These are phyloP conservation scores for Venturia oleaginea DNA, from an alignment of 2,329 filamentous ascomycete genomes.

Conservation along the genomic window DNA sequence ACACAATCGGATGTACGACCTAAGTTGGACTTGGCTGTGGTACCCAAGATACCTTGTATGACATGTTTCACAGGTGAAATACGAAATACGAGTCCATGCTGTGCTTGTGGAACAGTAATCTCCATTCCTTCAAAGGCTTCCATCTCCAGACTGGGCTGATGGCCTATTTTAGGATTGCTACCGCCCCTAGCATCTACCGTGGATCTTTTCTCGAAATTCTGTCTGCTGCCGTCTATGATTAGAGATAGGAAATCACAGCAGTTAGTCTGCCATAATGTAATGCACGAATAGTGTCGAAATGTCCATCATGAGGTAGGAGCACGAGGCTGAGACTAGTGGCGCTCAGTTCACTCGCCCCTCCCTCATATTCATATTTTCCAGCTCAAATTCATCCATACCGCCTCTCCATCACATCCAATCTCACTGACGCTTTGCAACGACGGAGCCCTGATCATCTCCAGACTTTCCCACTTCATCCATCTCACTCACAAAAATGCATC, in stretches of 20 bases:
- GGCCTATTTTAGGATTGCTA: too few species aligned
- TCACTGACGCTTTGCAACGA: not conserved
- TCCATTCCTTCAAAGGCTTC: too few species aligned
- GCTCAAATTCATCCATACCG: not conserved
- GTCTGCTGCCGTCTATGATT: too few species aligned
- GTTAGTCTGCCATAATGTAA: too few species aligned
- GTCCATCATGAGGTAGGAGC: not conserved
- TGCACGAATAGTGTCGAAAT: too few species aligned
- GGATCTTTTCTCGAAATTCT: too few species aligned
- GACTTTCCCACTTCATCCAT: not conserved
- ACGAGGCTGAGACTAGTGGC: not conserved
- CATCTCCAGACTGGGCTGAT: too few species aligned
- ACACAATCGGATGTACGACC: not conserved
- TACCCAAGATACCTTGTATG: not conserved
- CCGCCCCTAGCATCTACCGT: too few species aligned
- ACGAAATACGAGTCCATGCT: too few species aligned
- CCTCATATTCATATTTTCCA: not conserved
- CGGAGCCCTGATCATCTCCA: not conserved
- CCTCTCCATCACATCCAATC: not conserved
- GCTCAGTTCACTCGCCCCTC: not conserved
- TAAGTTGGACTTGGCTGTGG: not conserved
- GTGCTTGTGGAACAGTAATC: too few species aligned
- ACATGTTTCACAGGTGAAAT: too few species aligned
- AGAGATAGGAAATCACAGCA: too few species aligned
- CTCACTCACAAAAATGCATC: not conserved